Evolutionary conservation across 768 basidiomycete species (phyloP).

Genomic region (Termitomyces titanicus): DNA sequence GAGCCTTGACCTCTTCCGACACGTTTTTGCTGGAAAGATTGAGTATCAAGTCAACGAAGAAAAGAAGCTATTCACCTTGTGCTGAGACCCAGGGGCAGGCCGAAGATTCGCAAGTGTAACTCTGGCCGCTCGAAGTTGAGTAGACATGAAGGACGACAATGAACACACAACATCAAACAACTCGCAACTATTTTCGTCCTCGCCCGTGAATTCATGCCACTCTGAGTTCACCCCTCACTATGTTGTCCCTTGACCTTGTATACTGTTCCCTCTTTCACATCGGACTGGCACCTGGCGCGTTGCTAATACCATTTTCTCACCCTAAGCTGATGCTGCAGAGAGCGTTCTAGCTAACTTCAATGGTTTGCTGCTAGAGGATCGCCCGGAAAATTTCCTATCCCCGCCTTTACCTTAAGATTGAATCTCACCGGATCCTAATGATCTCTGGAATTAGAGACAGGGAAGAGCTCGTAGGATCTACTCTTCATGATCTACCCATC

Average conservation of each 20-base stretch:
- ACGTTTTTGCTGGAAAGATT: slow-evolving; percentile 73
- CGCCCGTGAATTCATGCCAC: not conserved
- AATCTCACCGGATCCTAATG: slow-evolving; percentile 25
- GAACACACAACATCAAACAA: slow-evolving; percentile 9
- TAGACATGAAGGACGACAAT: slow-evolving; percentile 26
- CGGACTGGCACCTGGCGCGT: not conserved
- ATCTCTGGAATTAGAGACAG: slow-evolving; percentile 27
- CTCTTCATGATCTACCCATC: slow-evolving; percentile 22
- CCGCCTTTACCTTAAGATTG: slow-evolving; percentile 12
- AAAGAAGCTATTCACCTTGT: slow-evolving; percentile 42
- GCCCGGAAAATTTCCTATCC: not conserved
- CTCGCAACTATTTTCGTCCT: not conserved
- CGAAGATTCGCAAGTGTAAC: slow-evolving; percentile 69
- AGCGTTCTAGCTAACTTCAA: slow-evolving; percentile 9
- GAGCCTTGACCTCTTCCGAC: slow-evolving; percentile 92
- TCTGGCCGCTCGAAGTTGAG: slow-evolving; percentile 32
- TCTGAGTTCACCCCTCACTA: too few species aligned
- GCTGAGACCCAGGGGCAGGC: slow-evolving; percentile 67
- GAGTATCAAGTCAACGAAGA: slow-evolving; percentile 6
- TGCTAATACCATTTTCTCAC: not conserved
- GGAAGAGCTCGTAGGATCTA: slow-evolving; percentile 7
- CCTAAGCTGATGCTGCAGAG: slow-evolving; percentile 13
- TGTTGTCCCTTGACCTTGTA: not conserved
- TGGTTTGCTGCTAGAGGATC: slow-evolving; percentile 10
- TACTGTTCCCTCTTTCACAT: not conserved